Evolutionary conservation across 257 asterid species (phyloP).

Genomic region (Scutellaria minor): DNA sequence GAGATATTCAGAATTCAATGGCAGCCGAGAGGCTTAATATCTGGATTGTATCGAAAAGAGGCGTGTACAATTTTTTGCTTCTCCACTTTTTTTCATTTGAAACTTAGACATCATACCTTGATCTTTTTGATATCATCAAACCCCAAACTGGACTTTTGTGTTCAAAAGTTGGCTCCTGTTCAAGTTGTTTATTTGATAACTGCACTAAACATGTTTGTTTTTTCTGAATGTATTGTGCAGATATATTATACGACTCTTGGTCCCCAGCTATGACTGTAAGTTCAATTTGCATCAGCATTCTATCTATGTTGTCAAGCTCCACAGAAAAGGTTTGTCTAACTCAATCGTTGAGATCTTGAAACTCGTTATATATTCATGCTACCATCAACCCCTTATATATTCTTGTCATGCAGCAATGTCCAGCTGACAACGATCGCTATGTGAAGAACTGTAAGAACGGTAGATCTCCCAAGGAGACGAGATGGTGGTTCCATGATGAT

Average conservation of each 20-base stretch:
- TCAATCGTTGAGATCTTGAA: slow-evolving; percentile 3
- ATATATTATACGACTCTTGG: slow-evolving; percentile 97
- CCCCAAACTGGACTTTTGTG: neutral
- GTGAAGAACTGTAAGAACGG: slow-evolving; percentile 93
- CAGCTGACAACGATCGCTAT: slow-evolving; percentile 95
- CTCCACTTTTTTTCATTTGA: too few relatives aligned
- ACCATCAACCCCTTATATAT: neutral
- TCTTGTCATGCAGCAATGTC: slow-evolving; percentile 71
- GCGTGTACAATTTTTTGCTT: too few relatives aligned
- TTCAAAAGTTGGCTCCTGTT: neutral
- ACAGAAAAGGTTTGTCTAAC: slow-evolving; percentile 65
- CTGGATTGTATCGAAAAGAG: too few relatives aligned
- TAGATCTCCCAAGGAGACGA: slow-evolving; percentile 96
- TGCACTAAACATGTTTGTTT: slow-evolving; percentile 15
- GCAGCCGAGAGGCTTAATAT: too few relatives aligned
- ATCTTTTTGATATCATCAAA: slow-evolving; percentile 3
- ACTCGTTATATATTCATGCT: neutral
- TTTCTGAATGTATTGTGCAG: slow-evolving; percentile 44
- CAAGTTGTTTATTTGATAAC: slow-evolving; percentile 16
- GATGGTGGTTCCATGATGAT: slow-evolving; percentile 99
- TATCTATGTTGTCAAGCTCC: slow-evolving; percentile 97
- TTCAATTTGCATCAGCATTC: slow-evolving; percentile 95
- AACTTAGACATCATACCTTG: neutral
- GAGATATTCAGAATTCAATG: too few relatives aligned
- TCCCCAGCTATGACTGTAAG: slow-evolving; percentile 99